Percentiles rank a stretch among this genome's conserved stretches.
Evolutionary conservation across 2,329 filamentous ascomycete genomes (phyloP).

Genomic region (Amauroascus verrucosus): DNA sequence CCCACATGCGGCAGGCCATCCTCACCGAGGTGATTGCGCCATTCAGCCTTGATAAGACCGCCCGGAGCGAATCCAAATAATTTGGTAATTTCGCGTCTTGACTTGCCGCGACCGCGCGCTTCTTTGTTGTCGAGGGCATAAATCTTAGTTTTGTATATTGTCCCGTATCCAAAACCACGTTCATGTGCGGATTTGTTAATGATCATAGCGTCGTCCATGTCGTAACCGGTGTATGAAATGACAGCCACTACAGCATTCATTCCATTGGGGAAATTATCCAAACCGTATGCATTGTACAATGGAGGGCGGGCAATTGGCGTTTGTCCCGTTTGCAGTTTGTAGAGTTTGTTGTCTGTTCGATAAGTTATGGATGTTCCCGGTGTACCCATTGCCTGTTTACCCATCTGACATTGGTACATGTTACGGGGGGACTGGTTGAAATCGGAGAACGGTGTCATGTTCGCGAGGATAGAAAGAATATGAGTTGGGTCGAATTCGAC

Average conservation of each 20-base stretch:
- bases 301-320: slow-evolving; percentile 87
- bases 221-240: slow-evolving; percentile 96
- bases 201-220: slow-evolving; percentile 99
- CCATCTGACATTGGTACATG: slow-evolving; percentile 99
- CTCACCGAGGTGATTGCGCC: slow-evolving; percentile 64
- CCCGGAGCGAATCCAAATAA: slow-evolving; percentile 85
- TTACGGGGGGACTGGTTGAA: slow-evolving; percentile 98
- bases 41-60: slow-evolving; percentile 58
- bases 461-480: slow-evolving; percentile 92
- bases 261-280: slow-evolving; percentile 97
- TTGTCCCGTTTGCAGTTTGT: slow-evolving; percentile 88
- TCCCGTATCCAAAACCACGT: slow-evolving; percentile 87
- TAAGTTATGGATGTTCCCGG: slow-evolving; percentile 74
- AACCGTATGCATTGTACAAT: slow-evolving; percentile 87
- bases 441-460: slow-evolving; percentile 97
- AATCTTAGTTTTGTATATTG: slow-evolving; percentile 96
- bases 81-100: slow-evolving; percentile 60
- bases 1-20: slow-evolving; percentile 82
- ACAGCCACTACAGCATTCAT: slow-evolving; percentile 93
- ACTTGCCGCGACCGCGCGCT: slow-evolving; percentile 53
- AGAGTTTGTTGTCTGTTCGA: slow-evolving; percentile 94
- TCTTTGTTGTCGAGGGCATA: slow-evolving; percentile 72
- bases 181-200: slow-evolving; percentile 96
- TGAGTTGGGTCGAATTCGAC: slow-evolving; percentile 92
- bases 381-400: slow-evolving; percentile 98